Evolutionary conservation across 225 moss, liverwort and hornwort species (phyloP).

Genomic region (Anthoceros angustus): DNA sequence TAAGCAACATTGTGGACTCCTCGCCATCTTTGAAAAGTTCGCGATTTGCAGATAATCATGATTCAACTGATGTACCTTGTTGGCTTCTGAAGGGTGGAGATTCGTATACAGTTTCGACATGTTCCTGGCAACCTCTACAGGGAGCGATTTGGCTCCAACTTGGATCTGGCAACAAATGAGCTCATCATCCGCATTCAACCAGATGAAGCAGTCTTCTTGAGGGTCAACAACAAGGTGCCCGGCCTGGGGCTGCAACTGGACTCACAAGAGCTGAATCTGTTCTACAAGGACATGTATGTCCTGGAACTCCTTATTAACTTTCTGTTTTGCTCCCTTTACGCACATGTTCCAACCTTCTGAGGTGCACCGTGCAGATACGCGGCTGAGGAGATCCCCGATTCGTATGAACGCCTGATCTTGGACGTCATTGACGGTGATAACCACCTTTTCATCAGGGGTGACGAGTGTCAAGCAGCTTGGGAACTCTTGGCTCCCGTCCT

Average conservation of each 20-base stretch:
- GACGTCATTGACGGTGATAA: constrained; percentile 81
- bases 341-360: not conserved
- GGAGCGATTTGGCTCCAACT: constrained; percentile 50
- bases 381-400: constrained; percentile 37
- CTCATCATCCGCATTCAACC: constrained; percentile 78
- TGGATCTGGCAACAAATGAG: constrained; percentile 53
- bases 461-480: constrained; percentile 68
- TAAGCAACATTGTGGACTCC: constrained; percentile 12
- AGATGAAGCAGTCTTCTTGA: constrained; percentile 61
- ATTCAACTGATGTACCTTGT: not conserved
- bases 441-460: constrained; percentile 79
- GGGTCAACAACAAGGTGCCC: constrained; percentile 91
- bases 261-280: constrained; percentile 67
- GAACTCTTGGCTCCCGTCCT: constrained; percentile 67
- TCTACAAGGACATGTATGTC: constrained; percentile 53
- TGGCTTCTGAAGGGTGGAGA: constrained; percentile 48
- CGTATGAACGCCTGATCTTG: constrained; percentile 83
- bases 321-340: not conserved
- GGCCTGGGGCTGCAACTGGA: constrained; percentile 67
- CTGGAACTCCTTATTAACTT: not conserved
- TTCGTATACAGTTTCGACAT: constrained; percentile 65
- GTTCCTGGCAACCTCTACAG: constrained; percentile 89
- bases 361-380: constrained; percentile 35
- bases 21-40: not conserved
- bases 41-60: not conserved